Evolutionary conservation across 2,329 filamentous ascomycete genomes (phyloP), one percentile per base, ranked within the genome.

Genomic region (Immersiporthe knoxdaviesiana): DNA sequence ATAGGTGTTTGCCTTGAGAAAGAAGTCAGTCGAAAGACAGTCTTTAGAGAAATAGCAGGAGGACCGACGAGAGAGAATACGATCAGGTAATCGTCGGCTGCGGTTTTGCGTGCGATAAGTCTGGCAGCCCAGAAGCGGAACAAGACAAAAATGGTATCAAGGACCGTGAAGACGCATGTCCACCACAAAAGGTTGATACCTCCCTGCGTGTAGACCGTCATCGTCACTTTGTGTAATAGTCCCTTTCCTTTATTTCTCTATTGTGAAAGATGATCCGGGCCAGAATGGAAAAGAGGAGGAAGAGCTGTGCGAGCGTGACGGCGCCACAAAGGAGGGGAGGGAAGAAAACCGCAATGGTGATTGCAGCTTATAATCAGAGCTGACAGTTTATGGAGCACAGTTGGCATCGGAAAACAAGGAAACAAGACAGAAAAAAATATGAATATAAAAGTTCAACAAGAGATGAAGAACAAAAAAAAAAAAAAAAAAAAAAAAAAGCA

Each of bases 91-190:
- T 61, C 59, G 39, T 61, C 59, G 30, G 59, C 32, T 18, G 8
- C 8, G 59, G 41, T 41, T 11, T 14, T 35, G 41, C 59, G 59
- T 14, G 37, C 32, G 32, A 61, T 61, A 10, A 61, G 59, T 18
- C 59, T 8, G 7, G 59, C 59, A 4, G 59, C 59, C 59, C 59
- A 61, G n/a, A 61, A 61, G 21, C 59, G 59, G 14, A 61, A 39
- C 10, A 41, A 35, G 6, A 61, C 59, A 61, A 61, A 61, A 6
- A 61, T 3, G 24, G 32, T 37, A 35, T 61, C 59, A 41, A 61
- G 27, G n/a, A 61, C 39, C 35, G 59, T 61, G 18, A 61, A 61
- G 12, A 61, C 59, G 18, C 32, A 24, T 6, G 59, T 61, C 59
- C 59, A 61, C 32, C 41, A 24, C 59, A 61, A 39, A 37, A 61